phyloP scores from a whole-genome alignment of 2,329 filamentous ascomycete genomes.

The Fonsecaea erecta region DNA sequence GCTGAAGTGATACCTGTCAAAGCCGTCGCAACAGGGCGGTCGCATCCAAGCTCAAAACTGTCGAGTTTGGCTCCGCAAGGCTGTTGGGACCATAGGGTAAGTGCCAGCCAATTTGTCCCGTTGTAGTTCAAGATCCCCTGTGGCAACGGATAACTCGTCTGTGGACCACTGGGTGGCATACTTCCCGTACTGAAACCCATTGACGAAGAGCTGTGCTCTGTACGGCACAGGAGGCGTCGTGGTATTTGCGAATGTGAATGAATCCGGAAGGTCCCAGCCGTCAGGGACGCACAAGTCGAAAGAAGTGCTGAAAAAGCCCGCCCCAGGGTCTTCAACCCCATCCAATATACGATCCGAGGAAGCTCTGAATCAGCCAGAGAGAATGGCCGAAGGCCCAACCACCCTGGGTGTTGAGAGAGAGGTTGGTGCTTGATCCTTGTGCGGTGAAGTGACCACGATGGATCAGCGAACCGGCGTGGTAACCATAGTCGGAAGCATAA shows the following conservation, averaged over 20 bases:
- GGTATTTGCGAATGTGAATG: constrained; percentile 52
- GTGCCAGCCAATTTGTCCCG: constrained; percentile 70
- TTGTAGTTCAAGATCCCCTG: constrained; percentile 73
- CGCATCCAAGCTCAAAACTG: constrained; percentile 53
- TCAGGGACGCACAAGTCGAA: constrained; percentile 57
- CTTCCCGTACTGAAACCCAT: constrained; percentile 75
- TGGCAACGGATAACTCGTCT: constrained; percentile 72
- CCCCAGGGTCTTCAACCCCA: constrained; percentile 53
- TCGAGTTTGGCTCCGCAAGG: constrained; percentile 63
- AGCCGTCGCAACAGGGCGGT: background rate
- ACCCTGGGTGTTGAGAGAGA: constrained; percentile 67
- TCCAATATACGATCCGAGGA: constrained; percentile 65
- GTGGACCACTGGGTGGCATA: constrained; percentile 76
- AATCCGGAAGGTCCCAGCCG: constrained; percentile 60
- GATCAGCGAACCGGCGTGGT: constrained; percentile 69
- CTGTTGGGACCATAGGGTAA: constrained; percentile 67
- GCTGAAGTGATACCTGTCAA: background rate
- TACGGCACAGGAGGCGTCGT: constrained; percentile 46
- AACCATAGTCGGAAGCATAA: constrained; percentile 75
- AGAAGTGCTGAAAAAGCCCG: constrained; percentile 58
- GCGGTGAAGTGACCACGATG: constrained; percentile 73
- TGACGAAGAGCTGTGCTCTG: constrained; percentile 70
- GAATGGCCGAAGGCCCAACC: constrained; percentile 70
- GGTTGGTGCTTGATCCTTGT: constrained; percentile 54
- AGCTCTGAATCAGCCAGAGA: constrained; percentile 67